Evolutionary conservation across 2,329 filamentous ascomycete species (phyloP).

Genomic region (Diaporthe eres): DNA sequence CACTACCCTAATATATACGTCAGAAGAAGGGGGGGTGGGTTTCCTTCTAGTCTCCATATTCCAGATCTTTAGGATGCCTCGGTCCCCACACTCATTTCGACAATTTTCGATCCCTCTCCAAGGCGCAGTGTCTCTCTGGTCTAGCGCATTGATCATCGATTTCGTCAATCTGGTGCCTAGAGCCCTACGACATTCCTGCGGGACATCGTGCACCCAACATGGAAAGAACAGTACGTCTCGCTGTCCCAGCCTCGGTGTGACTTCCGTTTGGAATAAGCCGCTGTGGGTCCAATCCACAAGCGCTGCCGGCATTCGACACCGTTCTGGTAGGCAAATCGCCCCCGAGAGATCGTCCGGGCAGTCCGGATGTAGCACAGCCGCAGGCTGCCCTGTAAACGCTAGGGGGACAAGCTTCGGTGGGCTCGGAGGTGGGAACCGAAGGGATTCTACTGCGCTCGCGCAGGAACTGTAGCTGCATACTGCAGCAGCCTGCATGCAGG

Average conservation of each 20-base stretch:
- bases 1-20: background rate
- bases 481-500: background rate
- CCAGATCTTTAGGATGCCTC: background rate
- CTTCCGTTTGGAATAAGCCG: background rate
- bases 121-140: background rate
- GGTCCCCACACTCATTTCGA: conserved; percentile 3
- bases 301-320: background rate
- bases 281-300: conserved; percentile 3
- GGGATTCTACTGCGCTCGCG: background rate
- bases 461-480: background rate
- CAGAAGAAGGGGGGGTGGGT: background rate
- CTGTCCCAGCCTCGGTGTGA: background rate
- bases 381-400: background rate
- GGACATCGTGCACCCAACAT: background rate
- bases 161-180: background rate
- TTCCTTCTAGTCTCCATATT: background rate
- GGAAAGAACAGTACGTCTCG: background rate
- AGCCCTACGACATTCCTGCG: background rate
- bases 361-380: background rate
- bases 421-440: conserved; percentile 2
- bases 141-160: background rate
- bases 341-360: background rate
- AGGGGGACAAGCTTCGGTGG: background rate
- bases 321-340: conserved; percentile 8
- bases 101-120: background rate